Evolutionary conservation across 2,329 filamentous ascomycete species (phyloP), one percentile per base, ranked within the genome.

Genomic region (Raffaelea ambrosiae): DNA sequence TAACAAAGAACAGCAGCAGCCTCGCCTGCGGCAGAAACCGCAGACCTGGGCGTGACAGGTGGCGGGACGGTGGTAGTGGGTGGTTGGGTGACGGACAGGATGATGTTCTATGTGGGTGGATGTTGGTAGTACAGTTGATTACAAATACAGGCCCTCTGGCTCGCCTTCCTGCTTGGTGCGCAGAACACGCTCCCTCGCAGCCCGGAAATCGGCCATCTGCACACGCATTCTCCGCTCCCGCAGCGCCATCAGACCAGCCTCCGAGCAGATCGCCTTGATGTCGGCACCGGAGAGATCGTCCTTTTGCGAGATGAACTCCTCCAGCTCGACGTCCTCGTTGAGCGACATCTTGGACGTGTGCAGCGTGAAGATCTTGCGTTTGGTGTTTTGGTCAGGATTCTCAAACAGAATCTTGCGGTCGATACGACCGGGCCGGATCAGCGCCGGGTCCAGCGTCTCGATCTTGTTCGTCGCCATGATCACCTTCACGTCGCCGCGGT

Each of bases 401-500:
- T 81, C 77, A 61, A 83, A 87, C 53, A 84, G 69, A 54, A 98
- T 98, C 79, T 98, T 98, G 59, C 93, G 84, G 68, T 98, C 93
- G 66, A 98, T 98, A 77, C 93, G 90, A 54, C 93, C 93, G 40
- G 93, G 93, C 57, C 93, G 85, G 63, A 98, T 98, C 57, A 98
- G 76, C 18, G 93, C 93, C 48, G 93, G 93, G 62, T 98, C 94
- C 23, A 98, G 77, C 4, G 88, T 95, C 58, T 98, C 94, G 57
- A 98, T 98, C 80, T 98, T 98, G 82, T 98, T 98, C 57, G 93
- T 98, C 13, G 93, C 94, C 90, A 98, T 97, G 66, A 98, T 91
- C 53, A 98, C 93, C 75, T 98, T 98, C 68, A 98, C 91, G 63
- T 98, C 93, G 58, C 93, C 94, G 52, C 93, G 87, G 67, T 98